phyloP scores from a whole-genome alignment of 345 rosid species.

The Noccaea bulbosa region DNA sequence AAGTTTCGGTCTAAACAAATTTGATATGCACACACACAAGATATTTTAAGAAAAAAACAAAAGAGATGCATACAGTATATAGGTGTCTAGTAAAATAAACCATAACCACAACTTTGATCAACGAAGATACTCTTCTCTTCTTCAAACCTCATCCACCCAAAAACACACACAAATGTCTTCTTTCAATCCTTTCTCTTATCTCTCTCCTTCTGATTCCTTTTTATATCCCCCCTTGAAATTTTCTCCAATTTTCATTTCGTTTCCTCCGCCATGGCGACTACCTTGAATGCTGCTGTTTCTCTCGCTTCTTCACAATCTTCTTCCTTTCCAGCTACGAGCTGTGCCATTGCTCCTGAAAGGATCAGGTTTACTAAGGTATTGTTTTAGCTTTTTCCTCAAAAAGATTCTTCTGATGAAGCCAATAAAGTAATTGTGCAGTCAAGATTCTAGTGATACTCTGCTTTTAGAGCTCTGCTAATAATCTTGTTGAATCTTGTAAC shows the following conservation, averaged over 20 bases:
- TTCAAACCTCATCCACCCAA: constrained; percentile 47
- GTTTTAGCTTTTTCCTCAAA: neutral
- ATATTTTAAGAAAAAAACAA: constrained; percentile 15
- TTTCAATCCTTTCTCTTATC: constrained; percentile 39
- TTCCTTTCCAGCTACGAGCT: constrained; percentile 58
- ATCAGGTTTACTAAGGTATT: constrained; percentile 72
- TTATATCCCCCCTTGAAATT: constrained; percentile 20
- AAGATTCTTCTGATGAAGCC: neutral
- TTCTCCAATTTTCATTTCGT: constrained; percentile 15
- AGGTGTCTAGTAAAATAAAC: constrained; percentile 27
- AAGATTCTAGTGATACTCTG: constrained; percentile 6
- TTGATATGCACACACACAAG: neutral
- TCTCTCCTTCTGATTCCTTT: constrained; percentile 35
- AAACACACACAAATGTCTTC: constrained; percentile 35
- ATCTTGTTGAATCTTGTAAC: neutral
- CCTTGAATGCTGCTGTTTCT: constrained; percentile 81
- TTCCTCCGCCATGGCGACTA: constrained; percentile 60
- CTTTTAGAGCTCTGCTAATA: neutral
- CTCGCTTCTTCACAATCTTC: constrained; percentile 70
- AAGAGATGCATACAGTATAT: constrained; percentile 21
- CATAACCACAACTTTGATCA: constrained; percentile 43
- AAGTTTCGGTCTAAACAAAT: neutral
- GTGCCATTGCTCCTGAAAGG: constrained; percentile 60
- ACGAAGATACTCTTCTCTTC: constrained; percentile 38
- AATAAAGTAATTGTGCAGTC: no score